Evolutionary conservation across 2,329 filamentous ascomycete species (phyloP).

Genomic region (Verticillium longisporum): DNA sequence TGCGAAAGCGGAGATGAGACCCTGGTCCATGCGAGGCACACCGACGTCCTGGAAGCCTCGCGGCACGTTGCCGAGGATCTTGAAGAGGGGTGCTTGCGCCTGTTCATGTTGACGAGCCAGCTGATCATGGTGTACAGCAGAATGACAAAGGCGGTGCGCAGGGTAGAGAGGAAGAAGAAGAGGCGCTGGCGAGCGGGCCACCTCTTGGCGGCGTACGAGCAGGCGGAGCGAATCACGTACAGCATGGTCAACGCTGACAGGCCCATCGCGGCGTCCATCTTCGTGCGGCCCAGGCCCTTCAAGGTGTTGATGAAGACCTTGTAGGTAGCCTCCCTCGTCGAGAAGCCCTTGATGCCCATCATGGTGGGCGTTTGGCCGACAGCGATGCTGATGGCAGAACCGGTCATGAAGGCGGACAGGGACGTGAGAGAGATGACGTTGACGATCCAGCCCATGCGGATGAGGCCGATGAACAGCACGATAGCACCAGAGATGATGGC

Average conservation of each 20-base stretch:
- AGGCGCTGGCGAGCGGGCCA: conserved; percentile 63
- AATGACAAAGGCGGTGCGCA: conserved; percentile 88
- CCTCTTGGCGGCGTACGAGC: conserved; percentile 60
- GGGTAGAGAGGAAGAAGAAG: conserved; percentile 85
- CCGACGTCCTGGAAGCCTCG: conserved; percentile 77
- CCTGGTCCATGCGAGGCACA: conserved; percentile 59
- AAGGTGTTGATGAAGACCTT: conserved; percentile 76
- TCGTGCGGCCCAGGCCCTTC: conserved; percentile 59
- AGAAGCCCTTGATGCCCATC: conserved; percentile 71
- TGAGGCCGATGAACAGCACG: conserved; percentile 69
- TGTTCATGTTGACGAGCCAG: conserved; percentile 72
- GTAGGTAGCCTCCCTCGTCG: conserved; percentile 74
- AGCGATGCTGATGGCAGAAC: conserved; percentile 83
- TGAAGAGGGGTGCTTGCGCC: too few species aligned
- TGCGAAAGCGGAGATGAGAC: conserved; percentile 62
- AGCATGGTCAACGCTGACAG: conserved; percentile 73
- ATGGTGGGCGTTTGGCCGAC: conserved; percentile 76
- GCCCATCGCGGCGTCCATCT: conserved; percentile 78
- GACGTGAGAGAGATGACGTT: conserved; percentile 88
- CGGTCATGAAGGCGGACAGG: conserved; percentile 94
- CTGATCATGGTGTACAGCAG: conserved; percentile 87
- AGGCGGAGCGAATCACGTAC: conserved; percentile 64
- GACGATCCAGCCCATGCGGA: conserved; percentile 81
- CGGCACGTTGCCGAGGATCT: conserved; percentile 69
- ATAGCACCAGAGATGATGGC: conserved; percentile 73